These are phyloP conservation scores for Poronia punctata DNA, from an alignment of 495 filamentous ascomycete species.

Conservation along the genomic window DNA sequence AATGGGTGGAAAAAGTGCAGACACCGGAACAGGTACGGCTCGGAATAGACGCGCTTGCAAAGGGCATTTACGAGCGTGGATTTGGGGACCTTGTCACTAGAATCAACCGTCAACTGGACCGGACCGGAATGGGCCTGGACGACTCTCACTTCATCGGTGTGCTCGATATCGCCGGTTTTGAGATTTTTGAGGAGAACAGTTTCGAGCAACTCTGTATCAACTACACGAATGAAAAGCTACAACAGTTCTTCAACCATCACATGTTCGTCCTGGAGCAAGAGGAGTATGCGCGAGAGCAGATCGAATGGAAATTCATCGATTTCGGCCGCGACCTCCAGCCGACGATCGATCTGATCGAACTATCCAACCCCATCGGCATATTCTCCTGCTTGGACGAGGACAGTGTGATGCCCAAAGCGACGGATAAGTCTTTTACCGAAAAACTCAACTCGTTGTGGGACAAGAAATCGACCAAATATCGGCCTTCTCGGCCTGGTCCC, in stretches of 20 bases:
- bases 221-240: conserved; percentile 98
- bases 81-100: conserved; percentile 89
- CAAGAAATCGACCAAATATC: conserved; percentile 88
- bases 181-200: conserved; percentile 97
- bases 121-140: conserved; percentile 66
- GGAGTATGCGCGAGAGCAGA: conserved; percentile 95
- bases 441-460: conserved; percentile 97
- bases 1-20: conserved; percentile 98
- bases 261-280: conserved; percentile 99
- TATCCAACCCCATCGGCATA: conserved; percentile 95
- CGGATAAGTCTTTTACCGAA: conserved; percentile 93
- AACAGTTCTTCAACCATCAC: conserved; percentile 99
- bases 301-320: conserved; percentile 99
- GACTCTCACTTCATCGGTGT: conserved; percentile 96
- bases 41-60: conserved; percentile 83
- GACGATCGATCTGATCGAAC: conserved; percentile 94
- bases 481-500: conserved; percentile 65
- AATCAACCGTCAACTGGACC: conserved; percentile 88
- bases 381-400: conserved; percentile 99
- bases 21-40: conserved; percentile 93
- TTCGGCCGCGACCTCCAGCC: conserved; percentile 97
- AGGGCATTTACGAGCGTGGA: conserved; percentile 93
- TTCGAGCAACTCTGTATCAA: conserved; percentile 99
- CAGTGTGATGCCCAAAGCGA: conserved; percentile 98
- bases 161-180: conserved; percentile 97